These are phyloP conservation scores for Solanum arcanum DNA, from an alignment of 257 asterid species.

Conservation along the genomic window DNA sequence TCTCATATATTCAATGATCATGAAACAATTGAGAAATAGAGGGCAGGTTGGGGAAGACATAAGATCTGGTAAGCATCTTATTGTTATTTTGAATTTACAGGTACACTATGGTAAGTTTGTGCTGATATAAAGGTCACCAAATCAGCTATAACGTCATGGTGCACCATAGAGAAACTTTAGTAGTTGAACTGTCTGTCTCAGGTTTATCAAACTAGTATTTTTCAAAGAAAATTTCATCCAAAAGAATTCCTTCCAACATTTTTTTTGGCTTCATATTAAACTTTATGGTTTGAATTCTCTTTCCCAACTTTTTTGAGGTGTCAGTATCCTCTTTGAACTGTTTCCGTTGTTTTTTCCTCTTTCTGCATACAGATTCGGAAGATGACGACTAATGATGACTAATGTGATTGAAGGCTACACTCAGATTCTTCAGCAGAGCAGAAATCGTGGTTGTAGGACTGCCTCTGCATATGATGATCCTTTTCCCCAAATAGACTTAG, in stretches of 20 bases:
- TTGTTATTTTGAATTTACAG: background rate
- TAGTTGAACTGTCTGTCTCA: background rate
- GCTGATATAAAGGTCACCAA: background rate
- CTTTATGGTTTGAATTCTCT: background rate
- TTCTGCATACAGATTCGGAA: background rate
- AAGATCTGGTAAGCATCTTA: conserved; percentile 60
- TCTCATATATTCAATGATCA: conserved; percentile 76
- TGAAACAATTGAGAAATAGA: conserved; percentile 66
- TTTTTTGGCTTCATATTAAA: background rate
- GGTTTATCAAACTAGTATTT: background rate
- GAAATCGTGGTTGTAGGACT: background rate
- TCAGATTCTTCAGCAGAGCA: background rate
- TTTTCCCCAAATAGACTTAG: background rate
- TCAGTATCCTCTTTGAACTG: background rate
- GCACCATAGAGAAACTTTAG: background rate
- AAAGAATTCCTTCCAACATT: background rate
- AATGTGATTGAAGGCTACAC: background rate
- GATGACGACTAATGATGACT: conserved; percentile 8
- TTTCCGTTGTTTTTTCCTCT: background rate
- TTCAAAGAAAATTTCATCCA: background rate
- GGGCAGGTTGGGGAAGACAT: conserved; percentile 97
- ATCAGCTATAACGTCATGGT: background rate
- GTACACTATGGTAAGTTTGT: background rate
- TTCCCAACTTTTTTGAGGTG: background rate
- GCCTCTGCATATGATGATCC: background rate